phyloP scores from a whole-genome alignment of 2,329 filamentous ascomycete species.

The Talaromyces piceae region DNA sequence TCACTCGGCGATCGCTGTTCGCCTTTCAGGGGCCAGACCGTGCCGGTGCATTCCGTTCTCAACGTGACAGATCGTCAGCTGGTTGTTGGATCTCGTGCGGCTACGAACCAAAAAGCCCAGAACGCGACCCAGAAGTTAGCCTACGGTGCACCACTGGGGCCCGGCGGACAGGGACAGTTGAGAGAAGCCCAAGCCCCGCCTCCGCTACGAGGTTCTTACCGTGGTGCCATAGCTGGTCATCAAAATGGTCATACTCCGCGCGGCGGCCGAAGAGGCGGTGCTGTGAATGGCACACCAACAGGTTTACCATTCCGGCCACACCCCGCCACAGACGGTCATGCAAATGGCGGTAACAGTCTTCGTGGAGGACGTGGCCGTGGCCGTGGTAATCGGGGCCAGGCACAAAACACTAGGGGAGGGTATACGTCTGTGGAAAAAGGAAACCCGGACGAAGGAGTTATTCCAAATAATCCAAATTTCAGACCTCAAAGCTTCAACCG shows the following conservation, averaged over 20 bases:
- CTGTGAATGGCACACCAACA: slow-evolving; percentile 19
- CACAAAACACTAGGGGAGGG: slow-evolving; percentile 24
- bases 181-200: slow-evolving; percentile 49
- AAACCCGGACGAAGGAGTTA: slow-evolving; percentile 47
- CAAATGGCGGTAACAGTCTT: slow-evolving; percentile 16
- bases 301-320: slow-evolving; percentile 27
- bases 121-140: slow-evolving; percentile 36
- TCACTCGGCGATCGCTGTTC: slow-evolving; percentile 84
- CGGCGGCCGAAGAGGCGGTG: slow-evolving; percentile 31
- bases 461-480: slow-evolving; percentile 51
- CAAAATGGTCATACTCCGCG: slow-evolving; percentile 21
- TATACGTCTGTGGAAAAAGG: slow-evolving; percentile 40
- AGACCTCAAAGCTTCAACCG: slow-evolving; percentile 46
- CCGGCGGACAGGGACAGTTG: slow-evolving; percentile 55
- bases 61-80: slow-evolving; percentile 81
- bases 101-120: slow-evolving; percentile 45
- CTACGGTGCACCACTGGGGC: slow-evolving; percentile 50
- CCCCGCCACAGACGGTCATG: slow-evolving; percentile 18
- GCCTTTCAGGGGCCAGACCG: slow-evolving; percentile 88
- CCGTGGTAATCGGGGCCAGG: slow-evolving; percentile 21
- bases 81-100: slow-evolving; percentile 47
- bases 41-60: slow-evolving; percentile 77
- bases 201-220: slow-evolving; percentile 52
- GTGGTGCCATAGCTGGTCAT: slow-evolving; percentile 48
- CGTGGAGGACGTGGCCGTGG: slow-evolving; percentile 30